Conservation (phyloP, 768 basidiomycete species). For the Hygrocybe coccinea region DNA sequence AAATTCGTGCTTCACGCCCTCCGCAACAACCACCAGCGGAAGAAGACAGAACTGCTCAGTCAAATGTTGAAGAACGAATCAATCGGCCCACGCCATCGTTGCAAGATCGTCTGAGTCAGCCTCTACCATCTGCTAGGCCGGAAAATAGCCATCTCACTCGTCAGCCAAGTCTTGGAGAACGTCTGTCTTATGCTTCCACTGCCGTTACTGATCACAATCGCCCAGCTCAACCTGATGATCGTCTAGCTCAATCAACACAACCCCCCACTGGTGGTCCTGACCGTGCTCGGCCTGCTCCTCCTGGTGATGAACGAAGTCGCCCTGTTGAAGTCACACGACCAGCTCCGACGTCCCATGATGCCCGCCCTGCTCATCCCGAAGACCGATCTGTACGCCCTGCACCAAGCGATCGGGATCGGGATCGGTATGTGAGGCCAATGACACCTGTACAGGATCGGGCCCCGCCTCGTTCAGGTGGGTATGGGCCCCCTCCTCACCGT, state of each 20-base stretch:
- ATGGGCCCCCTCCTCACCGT: background rate
- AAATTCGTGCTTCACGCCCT: conserved; percentile 17
- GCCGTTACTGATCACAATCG: conserved; percentile 18
- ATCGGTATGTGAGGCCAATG: conserved; percentile 10
- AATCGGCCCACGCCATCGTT: conserved; percentile 29
- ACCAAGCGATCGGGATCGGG: background rate
- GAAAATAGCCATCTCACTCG: conserved; percentile 17
- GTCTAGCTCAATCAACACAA: conserved; percentile 12
- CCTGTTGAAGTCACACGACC: conserved; percentile 8
- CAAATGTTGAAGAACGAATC: conserved; percentile 35
- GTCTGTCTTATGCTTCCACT: conserved; percentile 32
- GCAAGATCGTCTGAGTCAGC: conserved; percentile 37
- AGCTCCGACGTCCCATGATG: conserved; percentile 14
- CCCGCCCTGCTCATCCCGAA: conserved; percentile 15
- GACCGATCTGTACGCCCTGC: conserved; percentile 19
- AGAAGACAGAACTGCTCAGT: conserved; percentile 19
- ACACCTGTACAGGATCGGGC: background rate
- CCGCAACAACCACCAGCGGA: conserved; percentile 8
- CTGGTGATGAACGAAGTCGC: conserved; percentile 17
- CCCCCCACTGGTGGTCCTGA: conserved; percentile 16
- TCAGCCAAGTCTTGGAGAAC: conserved; percentile 39
- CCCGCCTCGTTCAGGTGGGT: conserved; percentile 8
- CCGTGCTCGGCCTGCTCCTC: conserved; percentile 13
- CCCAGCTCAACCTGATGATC: conserved; percentile 15
- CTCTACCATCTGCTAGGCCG: conserved; percentile 13